Conservation (phyloP, 495 filamentous ascomycete species). For the Penicillium samsonianum region DNA sequence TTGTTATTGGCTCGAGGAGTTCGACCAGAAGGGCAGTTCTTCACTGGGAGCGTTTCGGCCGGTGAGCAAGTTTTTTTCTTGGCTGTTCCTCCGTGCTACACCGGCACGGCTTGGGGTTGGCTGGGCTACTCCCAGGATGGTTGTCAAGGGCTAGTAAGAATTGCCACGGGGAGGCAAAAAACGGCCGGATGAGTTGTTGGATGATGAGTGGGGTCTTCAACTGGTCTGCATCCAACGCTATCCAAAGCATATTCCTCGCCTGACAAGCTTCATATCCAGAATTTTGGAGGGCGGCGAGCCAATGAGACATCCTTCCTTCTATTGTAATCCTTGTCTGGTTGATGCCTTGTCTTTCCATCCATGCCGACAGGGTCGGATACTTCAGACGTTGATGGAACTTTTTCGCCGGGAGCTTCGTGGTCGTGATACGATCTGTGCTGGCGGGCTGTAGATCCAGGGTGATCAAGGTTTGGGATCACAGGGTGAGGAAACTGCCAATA, state of each 20-base stretch:
- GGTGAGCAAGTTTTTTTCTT: constrained; percentile 22
- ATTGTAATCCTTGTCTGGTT: constrained; percentile 10
- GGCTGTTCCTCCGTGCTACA: constrained; percentile 21
- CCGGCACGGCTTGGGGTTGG: constrained; percentile 20
- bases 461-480: constrained; percentile 22
- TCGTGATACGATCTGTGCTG: constrained; percentile 15
- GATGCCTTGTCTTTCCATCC: constrained; percentile 10
- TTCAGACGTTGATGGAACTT: constrained; percentile 4
- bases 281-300: constrained; percentile 4
- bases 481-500: constrained; percentile 14
- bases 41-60: constrained; percentile 16
- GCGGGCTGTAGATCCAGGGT: constrained; percentile 16
- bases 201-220: constrained; percentile 5
- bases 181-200: constrained; percentile 7
- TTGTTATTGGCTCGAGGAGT: constrained; percentile 11
- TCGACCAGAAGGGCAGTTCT: constrained; percentile 29
- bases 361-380: constrained; percentile 11
- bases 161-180: constrained; percentile 15
- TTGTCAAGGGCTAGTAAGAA: constrained; percentile 14
- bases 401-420: constrained; percentile 15
- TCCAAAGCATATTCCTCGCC: constrained; percentile 22
- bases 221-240: constrained; percentile 21
- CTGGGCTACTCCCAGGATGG: constrained; percentile 19
- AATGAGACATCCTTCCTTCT: constrained; percentile 2
- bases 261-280: constrained; percentile 12